These are phyloP conservation scores for Agapanthus africanus DNA, from an alignment of 106 monocot genomes.

Conservation along the genomic window DNA sequence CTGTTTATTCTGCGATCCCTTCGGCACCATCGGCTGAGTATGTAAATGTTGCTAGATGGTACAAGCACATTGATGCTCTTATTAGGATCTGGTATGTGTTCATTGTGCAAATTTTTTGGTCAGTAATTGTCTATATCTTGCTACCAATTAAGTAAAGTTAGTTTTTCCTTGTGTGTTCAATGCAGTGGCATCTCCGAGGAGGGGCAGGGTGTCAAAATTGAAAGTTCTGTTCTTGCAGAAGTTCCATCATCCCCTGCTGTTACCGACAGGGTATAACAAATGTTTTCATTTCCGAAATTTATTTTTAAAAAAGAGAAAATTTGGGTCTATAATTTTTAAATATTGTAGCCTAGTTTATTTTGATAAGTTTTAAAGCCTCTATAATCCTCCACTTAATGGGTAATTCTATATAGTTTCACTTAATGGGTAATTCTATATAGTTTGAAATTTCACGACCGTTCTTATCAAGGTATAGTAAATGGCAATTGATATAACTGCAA, in stretches of 20 bases:
- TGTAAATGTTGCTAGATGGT: slow-evolving; percentile 77
- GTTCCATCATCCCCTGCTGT: slow-evolving; percentile 38
- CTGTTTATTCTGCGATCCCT: slow-evolving; percentile 44
- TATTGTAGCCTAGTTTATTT: too few relatives aligned
- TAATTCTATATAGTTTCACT: too few relatives aligned
- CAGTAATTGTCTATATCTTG: background rate
- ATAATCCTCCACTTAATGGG: too few relatives aligned
- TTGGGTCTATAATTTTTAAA: too few relatives aligned
- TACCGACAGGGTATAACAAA: slow-evolving; percentile 85
- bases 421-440: too few relatives aligned
- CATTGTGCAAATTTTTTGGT: background rate
- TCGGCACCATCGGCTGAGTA: slow-evolving; percentile 45
- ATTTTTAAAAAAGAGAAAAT: too few relatives aligned
- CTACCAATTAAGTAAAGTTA: background rate
- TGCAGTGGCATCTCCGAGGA: slow-evolving; percentile 57
- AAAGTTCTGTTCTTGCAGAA: slow-evolving; percentile 33
- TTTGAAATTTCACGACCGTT: too few relatives aligned
- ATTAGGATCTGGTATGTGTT: slow-evolving; percentile 46
- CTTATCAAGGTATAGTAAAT: too few relatives aligned
- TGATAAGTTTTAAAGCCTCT: too few relatives aligned
- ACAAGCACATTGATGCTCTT: slow-evolving; percentile 87
- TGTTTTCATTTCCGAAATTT: too few relatives aligned
- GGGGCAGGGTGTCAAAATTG: slow-evolving; percentile 61
- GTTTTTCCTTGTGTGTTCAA: background rate
- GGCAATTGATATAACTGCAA: too few relatives aligned